Percentiles rank a stretch among this genome's conserved stretches.
Evolutionary conservation across 148 eudicot genomes (phyloP).

Genomic region (Pouteria glomerata): DNA sequence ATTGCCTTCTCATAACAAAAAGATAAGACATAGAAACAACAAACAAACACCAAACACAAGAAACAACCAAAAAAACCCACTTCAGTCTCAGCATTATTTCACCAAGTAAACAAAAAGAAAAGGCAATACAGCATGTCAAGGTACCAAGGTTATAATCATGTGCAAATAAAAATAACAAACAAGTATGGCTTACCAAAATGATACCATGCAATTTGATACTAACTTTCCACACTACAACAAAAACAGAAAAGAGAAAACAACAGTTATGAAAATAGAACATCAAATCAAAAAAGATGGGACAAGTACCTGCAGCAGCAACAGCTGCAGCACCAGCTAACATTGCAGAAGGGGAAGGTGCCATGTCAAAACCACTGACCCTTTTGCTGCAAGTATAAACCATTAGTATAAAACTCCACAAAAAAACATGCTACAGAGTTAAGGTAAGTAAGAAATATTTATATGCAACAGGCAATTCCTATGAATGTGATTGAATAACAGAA

Average conservation of each 20-base stretch:
- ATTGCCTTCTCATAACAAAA: conserved; percentile 85
- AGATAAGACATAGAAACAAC: conserved; percentile 82
- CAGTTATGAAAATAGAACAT: conserved; percentile 43
- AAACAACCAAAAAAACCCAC: conserved; percentile 65
- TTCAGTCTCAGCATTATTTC: conserved; percentile 70
- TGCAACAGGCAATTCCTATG: not conserved
- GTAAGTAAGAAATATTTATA: not conserved
- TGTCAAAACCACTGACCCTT: conserved; percentile 94
- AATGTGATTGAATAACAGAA: not conserved
- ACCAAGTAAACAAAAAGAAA: conserved; percentile 40
- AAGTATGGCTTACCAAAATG: conserved; percentile 72
- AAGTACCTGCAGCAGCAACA: conserved; percentile 48
- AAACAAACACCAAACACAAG: conserved; percentile 95
- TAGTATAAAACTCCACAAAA: not conserved
- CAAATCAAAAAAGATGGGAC: conserved; percentile 11
- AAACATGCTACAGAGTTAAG: not conserved
- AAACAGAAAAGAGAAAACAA: conserved; percentile 36
- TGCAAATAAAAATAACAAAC: conserved; percentile 32
- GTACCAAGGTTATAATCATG: conserved; percentile 24
- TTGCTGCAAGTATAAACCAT: conserved; percentile 53
- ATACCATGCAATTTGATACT: conserved; percentile 72
- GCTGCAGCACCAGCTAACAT: conserved; percentile 56
- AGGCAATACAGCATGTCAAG: conserved; percentile 30
- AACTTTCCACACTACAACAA: conserved; percentile 80
- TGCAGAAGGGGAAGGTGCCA: conserved; percentile 96